Base-by-base conservation (phyloP, 2,329 filamentous ascomycete species). In the Magnaporthiopsis rhizophila region DNA sequence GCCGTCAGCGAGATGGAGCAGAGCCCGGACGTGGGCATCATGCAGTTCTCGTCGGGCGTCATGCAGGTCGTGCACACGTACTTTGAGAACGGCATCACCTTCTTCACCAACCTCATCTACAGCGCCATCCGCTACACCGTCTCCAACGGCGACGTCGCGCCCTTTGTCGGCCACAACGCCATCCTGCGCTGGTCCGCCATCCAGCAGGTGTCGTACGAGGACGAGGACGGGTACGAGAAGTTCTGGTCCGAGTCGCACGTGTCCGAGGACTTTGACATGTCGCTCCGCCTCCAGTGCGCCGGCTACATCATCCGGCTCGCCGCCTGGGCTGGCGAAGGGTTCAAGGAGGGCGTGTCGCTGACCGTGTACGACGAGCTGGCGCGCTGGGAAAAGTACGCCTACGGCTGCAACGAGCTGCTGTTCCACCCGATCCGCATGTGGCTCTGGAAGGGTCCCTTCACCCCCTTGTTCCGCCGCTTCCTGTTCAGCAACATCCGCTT, bases 361-460 rank as follows among this genome's bases (percentile, higher is more conserved):
- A 94, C 90, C 0, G 89, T 94, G 12, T 92, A 94, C 72, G 90
- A 94, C 75, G 91, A 94, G 75, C 81, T 94, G 66, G 88, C 89
- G 2, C 88, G 90, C 65, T 94, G 91, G 90, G 90, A 94, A 72
- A 94, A 94, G 76, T 92, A 92, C 73, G 91, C 90, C 3, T 93
- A 92, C 70, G 90, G 90, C 53, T 93, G 91, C 76, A 91, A 90
- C 74, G 90, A 93, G 77, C 80, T 94, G 65, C 81, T 94, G 65
- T 94, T 95, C 79, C 84, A 94, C 72, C 91, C 90, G 3, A 79
- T 94, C 66, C 83, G 84, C 66, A 86, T 86, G 69, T 94, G 91
- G 91, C 74, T 86, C 59, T 86, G 82, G 72, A 84, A 82, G 21
- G 91, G 91, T 0, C 91, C 91, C 34, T 90, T 94, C 73, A 94